Evolutionary conservation across 371 early-diverging fungal species (phyloP).

Genomic region (Batkoa obscura): DNA sequence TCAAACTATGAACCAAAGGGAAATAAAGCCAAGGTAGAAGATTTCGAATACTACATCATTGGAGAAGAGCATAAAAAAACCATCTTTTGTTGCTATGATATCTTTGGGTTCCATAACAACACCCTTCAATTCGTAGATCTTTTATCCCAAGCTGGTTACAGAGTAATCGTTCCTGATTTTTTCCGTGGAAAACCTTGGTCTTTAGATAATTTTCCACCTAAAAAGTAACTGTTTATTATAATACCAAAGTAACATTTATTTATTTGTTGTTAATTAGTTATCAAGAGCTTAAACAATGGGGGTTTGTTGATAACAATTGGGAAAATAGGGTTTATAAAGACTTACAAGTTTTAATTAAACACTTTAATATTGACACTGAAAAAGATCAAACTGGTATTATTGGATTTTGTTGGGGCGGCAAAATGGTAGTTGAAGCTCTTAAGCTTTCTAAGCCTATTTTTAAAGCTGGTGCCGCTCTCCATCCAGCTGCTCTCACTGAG

Average conservation of each 20-base stretch:
- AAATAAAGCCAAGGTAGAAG: slow-evolving; percentile 18
- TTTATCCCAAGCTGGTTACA: slow-evolving; percentile 28
- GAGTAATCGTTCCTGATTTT: slow-evolving; percentile 44
- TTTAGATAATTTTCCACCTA: slow-evolving; percentile 3
- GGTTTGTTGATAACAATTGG: not conserved
- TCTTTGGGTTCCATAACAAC: slow-evolving; percentile 26
- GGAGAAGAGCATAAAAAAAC: slow-evolving; percentile 23
- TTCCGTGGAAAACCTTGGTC: slow-evolving; percentile 26
- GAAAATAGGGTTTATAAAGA: not conserved
- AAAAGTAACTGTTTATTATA: slow-evolving; percentile 5
- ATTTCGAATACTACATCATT: slow-evolving; percentile 17
- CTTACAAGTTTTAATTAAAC: not conserved
- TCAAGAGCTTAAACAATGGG: not conserved
- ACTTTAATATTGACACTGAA: not conserved
- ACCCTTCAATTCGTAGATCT: slow-evolving; percentile 42
- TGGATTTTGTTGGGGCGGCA: slow-evolving; percentile 7
- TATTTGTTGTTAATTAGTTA: not conserved
- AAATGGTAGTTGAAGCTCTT: not conserved
- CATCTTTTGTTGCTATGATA: slow-evolving; percentile 24
- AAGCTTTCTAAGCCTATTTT: slow-evolving; percentile 6
- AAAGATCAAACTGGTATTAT: not conserved
- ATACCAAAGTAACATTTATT: not conserved
- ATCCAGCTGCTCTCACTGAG: slow-evolving; percentile 28
- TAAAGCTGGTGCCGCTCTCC: slow-evolving; percentile 35
- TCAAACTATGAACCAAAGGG: slow-evolving; percentile 33